Conservation (phyloP, 176 grass and related monocot species). For the Oryza coarctata region DNA sequence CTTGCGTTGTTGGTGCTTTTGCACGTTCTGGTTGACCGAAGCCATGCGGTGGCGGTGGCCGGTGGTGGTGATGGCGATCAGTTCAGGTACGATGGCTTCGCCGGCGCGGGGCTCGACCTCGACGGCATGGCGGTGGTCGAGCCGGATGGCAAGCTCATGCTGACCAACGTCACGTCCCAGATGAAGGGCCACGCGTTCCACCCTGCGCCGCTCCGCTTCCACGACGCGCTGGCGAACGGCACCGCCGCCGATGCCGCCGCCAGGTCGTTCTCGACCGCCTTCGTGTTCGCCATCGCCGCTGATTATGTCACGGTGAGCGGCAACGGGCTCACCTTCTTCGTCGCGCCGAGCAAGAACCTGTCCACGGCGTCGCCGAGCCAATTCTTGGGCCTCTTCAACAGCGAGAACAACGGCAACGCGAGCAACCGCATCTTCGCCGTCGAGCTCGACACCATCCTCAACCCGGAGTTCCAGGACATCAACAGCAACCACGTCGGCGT, state of each 20-base stretch:
- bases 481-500: constrained; percentile 45
- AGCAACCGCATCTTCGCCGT: constrained; percentile 38
- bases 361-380: constrained; percentile 30
- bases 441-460: constrained; percentile 42
- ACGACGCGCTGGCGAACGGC: background rate
- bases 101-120: constrained; percentile 24
- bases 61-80: background rate
- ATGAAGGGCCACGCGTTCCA: constrained; percentile 39
- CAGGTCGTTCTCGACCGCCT: constrained; percentile 38
- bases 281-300: constrained; percentile 37
- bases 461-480: constrained; percentile 42
- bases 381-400: constrained; percentile 43
- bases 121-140: constrained; percentile 40
- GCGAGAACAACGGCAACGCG: constrained; percentile 34
- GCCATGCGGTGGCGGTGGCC: background rate
- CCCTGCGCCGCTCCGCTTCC: constrained; percentile 24
- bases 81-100: constrained; percentile 35
- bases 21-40: background rate
- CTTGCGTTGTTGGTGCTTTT: background rate
- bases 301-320: constrained; percentile 39
- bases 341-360: constrained; percentile 33
- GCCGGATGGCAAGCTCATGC: constrained; percentile 33
- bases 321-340: constrained; percentile 44
- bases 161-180: constrained; percentile 47
- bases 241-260: background rate